Base-by-base conservation (phyloP, 305 asterid genomes). In the Fraxinus platypoda region DNA sequence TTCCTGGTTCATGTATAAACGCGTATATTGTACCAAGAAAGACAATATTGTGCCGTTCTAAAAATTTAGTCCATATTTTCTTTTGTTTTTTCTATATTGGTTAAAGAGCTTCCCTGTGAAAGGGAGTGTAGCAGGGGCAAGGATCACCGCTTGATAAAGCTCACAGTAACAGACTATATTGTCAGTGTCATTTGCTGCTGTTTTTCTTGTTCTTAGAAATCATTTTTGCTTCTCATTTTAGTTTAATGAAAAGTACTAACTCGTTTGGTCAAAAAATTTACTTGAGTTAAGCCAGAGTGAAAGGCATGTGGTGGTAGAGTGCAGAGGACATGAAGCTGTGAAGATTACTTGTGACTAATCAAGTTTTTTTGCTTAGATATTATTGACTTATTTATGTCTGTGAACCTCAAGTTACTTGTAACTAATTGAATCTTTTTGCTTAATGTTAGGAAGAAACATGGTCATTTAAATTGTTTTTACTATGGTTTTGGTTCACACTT, bases 261-360 rank as follows among this genome's bases (percentile, higher is more conserved):
- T 41, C 21, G 3, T 77, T 77, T 57, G 46, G 41, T 15, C 84
- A 8, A 28, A 43, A 57, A 0, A 34, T 25, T 34, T 76, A 49
- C 70, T 33, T 26, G 19, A 76, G 43, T 38, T 38, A 38, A 91
- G 88, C 66, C 90, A 86, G 87, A 90, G 82, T 84, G 97, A 94
- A 84, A 88, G 85, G 84, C 92, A 88, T 70, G 80, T 94, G 2
- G 90, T 94, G 81, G 98, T 96, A 84, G 98, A 96, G 75, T 94
- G 98, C 90, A 91, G 91, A 92, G 99, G 99, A 74, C 98, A 93
- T 81, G 99, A 96, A 89, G 98, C 98, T 35, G 98, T 98, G 82
- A 90, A 94, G 88, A 62, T 33, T 34, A 19, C 64, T 78, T 8
- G 28, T 23, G 33, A 71, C 75, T 78, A 62, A 76, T 64, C 43